These are phyloP conservation scores for Steccherinum ochraceum DNA, from an alignment of 768 basidiomycete species.

Conservation along the genomic window DNA sequence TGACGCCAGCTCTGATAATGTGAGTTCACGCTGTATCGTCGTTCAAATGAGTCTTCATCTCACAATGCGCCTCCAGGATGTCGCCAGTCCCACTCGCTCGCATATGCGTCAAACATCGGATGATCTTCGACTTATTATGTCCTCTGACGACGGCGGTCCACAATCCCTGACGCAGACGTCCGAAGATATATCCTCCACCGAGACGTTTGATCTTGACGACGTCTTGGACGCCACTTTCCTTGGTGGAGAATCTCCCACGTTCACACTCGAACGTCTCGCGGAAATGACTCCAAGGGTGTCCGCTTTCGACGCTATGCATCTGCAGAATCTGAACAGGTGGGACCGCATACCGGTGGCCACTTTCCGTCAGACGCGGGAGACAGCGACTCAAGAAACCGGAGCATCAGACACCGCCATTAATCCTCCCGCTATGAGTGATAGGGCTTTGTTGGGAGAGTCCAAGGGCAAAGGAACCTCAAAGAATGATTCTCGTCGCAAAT, in stretches of 20 bases:
- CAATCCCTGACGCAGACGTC: slow-evolving; percentile 23
- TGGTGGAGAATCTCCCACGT: slow-evolving; percentile 27
- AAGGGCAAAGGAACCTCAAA: slow-evolving; percentile 21
- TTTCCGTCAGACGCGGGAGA: slow-evolving; percentile 53
- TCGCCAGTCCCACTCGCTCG: background rate
- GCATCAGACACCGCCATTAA: slow-evolving; percentile 7
- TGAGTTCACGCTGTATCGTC: background rate
- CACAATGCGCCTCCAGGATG: background rate
- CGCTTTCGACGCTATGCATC: slow-evolving; percentile 24
- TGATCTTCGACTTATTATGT: slow-evolving; percentile 16
- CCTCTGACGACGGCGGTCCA: slow-evolving; percentile 29
- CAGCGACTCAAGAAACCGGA: slow-evolving; percentile 8
- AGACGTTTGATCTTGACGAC: slow-evolving; percentile 60
- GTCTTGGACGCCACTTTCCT: slow-evolving; percentile 72
- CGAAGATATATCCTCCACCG: slow-evolving; percentile 32
- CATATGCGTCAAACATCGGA: background rate
- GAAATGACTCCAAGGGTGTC: background rate
- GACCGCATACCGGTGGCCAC: slow-evolving; percentile 67
- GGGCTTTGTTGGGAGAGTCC: slow-evolving; percentile 22
- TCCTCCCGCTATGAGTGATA: slow-evolving; percentile 14
- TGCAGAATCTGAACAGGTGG: slow-evolving; percentile 59
- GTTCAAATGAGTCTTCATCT: background rate
- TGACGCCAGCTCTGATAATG: background rate
- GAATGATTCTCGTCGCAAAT: background rate
- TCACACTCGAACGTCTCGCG: slow-evolving; percentile 6